A percentile compares a stretch with the other conserved stretches of the same genome.
Conservation (phyloP, 2,329 filamentous ascomycete genomes). For the Trichoderma sp. region DNA sequence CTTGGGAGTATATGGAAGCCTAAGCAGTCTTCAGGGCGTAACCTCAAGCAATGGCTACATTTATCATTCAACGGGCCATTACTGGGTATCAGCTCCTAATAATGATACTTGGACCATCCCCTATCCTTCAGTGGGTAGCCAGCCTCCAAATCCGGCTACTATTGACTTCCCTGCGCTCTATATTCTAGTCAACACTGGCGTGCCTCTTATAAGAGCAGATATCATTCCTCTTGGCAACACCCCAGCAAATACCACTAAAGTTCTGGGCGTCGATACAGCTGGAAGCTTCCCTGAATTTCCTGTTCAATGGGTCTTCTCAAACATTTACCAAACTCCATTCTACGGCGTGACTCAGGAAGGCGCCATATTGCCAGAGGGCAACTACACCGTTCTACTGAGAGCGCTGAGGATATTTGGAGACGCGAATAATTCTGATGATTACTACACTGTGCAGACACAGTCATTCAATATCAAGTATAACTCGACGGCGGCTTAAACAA, state of each 20-base stretch:
- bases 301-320: neutral
- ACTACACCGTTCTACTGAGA: neutral
- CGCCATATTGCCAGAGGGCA: neutral
- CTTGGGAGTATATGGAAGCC: constrained; percentile 42
- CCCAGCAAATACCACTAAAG: neutral
- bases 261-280: constrained; percentile 9
- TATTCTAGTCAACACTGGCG: neutral
- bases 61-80: constrained; percentile 1
- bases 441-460: constrained; percentile 11
- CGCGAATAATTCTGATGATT: neutral
- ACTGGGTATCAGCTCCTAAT: neutral
- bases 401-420: constrained; percentile 22
- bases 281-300: constrained; percentile 5
- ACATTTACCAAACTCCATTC: neutral
- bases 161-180: constrained; percentile 10
- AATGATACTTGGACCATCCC: constrained; percentile 19
- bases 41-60: neutral
- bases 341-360: constrained; percentile 18
- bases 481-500: neutral
- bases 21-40: neutral
- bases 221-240: constrained; percentile 7
- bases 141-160: neutral
- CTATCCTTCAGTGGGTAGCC: constrained; percentile 10
- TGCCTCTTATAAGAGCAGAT: constrained; percentile 12
- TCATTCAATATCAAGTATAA: constrained; percentile 19